Conservation (phyloP, 768 basidiomycete genomes). For the Rhodotorula paludigena region DNA sequence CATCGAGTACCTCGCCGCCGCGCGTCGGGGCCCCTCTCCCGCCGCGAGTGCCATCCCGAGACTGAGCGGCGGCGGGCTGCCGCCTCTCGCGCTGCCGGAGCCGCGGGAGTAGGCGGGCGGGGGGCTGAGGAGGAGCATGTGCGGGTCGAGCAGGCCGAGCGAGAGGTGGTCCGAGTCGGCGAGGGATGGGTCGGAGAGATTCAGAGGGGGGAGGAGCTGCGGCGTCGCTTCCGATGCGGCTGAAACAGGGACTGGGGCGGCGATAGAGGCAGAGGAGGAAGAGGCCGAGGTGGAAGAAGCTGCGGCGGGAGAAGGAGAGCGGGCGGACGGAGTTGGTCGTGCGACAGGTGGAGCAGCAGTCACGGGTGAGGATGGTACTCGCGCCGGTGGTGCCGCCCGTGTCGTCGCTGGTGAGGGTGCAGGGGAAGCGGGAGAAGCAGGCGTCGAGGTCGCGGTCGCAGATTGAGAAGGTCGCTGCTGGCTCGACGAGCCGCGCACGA, state of each 20-base stretch:
- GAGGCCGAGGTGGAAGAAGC: no score
- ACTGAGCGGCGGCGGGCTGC: background rate
- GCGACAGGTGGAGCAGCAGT: no score
- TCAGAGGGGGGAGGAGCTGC: background rate
- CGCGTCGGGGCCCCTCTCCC: background rate
- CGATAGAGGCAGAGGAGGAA: background rate
- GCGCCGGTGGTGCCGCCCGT: no score
- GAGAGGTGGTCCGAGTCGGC: slow-evolving; percentile 29
- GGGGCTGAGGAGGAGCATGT: slow-evolving; percentile 14
- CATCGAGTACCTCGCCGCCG: background rate
- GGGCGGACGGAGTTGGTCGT: no score
- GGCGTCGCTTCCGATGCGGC: background rate
- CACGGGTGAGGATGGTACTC: no score
- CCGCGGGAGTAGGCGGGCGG: slow-evolving; percentile 23
- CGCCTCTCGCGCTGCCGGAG: background rate
- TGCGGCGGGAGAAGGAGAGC: no score
- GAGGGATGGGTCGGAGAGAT: background rate
- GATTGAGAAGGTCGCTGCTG: no score
- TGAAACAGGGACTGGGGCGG: background rate
- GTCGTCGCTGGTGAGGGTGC: no score
- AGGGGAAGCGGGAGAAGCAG: no score
- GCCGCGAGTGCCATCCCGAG: no score
- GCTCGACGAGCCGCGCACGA: no score
- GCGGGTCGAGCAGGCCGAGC: slow-evolving; percentile 26
- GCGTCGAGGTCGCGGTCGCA: no score